Evolutionary conservation across 352 stramenopile species (phyloP), one percentile per base, ranked within the genome.

Genomic region (Phytophthora citricola): DNA sequence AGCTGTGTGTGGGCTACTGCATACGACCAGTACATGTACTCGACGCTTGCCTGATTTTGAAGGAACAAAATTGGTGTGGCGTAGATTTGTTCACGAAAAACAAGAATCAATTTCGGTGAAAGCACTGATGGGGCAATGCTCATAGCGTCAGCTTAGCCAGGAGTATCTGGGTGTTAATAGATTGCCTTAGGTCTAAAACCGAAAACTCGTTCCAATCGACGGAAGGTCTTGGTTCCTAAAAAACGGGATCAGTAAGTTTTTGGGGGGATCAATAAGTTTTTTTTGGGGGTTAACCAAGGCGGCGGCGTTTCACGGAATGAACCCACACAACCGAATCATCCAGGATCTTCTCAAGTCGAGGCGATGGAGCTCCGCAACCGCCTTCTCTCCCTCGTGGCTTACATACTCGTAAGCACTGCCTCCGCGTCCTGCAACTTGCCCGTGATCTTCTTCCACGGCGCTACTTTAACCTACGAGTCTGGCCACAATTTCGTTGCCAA

Each of bases 361-460:
- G 27, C 10, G 43, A 49, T 49, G 43, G 14, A 49, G 3, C 14
- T 14, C 43, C 6, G 43, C 22, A 49, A 34, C 11, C 5, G 31
- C 11, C 22, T 49, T 49, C 20, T 31, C 11, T 24, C 10, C 20
- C 43, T 49, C 10, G 43, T 31, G 43, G 14, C 43, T 49, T 38
- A n/a, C 26, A 29, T 12, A 17, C 11, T 51, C 8, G 26, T n/a
- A 17, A 38, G 24, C 45, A 26, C 22, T 11, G 24, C 26, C 26
- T 26, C 45, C 14, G 45, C 45, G 2, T 11, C 24, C 29, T 26
- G 36, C 38, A 17, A 48, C 56, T 34, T 85, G 15, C 76, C 76
- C 1, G 60, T 80, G n/a, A 63, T 81, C 53, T 84, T 76, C 58
- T 81, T 84, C 61, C 76, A 84, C 51, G 76, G 76, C 24, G 54